These are phyloP conservation scores for Inga leiocalycina DNA, from an alignment of 306 rosid species.

Conservation along the genomic window DNA sequence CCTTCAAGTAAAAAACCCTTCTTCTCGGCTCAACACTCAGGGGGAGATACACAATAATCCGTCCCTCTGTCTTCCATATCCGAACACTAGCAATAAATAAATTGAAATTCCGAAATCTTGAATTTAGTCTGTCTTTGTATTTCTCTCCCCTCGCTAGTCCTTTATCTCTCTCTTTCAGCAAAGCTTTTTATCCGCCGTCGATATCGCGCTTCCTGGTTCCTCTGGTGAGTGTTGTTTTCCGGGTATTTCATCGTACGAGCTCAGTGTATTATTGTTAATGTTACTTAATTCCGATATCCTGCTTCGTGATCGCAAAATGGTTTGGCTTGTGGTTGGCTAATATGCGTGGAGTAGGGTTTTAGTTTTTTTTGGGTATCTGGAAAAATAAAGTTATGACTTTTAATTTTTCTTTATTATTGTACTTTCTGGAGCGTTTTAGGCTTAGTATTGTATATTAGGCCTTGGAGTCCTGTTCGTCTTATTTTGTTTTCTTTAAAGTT, in stretches of 20 bases:
- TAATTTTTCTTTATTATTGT: not conserved
- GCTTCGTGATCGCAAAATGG: not conserved
- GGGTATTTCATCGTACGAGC: not conserved
- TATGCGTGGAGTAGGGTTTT: conserved; percentile 1
- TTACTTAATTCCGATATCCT: not conserved
- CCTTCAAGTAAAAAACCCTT: not conserved
- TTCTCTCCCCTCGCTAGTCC: not conserved
- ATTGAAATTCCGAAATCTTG: not conserved
- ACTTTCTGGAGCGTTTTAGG: not conserved
- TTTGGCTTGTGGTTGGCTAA: not conserved
- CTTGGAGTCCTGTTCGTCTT: not conserved
- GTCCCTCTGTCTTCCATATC: not conserved
- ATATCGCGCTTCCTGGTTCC: not conserved
- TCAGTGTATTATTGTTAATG: not conserved
- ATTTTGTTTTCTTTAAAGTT: not conserved
- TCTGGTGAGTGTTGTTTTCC: not conserved
- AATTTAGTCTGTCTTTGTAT: not conserved
- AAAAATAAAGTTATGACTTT: not conserved
- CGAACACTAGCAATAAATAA: not conserved
- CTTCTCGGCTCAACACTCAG: not conserved
- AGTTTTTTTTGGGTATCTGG: not conserved
- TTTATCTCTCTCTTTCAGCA: not conserved
- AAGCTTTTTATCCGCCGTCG: not conserved
- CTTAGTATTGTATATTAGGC: not conserved
- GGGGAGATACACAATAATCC: not conserved